Base-by-base conservation (phyloP, 2,329 filamentous ascomycete genomes). In the Paraphaeosphaeria sporulosa region DNA sequence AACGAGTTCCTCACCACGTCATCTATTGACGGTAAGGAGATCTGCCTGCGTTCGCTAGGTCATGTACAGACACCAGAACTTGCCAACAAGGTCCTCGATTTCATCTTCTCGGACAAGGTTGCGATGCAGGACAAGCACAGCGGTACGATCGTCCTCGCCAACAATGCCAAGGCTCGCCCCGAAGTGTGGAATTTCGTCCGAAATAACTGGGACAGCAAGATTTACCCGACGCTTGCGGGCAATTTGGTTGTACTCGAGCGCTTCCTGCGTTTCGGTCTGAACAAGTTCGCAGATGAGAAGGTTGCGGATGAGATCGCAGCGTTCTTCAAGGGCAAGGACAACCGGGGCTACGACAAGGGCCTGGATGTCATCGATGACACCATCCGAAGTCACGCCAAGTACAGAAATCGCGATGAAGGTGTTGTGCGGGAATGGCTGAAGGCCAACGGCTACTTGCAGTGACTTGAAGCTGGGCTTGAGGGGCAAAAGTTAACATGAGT, bases 181-280 rank as follows among this genome's bases (percentile, higher is more conserved):
- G 82, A 89, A 47, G 86, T 96, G 59, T 99, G 95, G 95, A 82
- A 89, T 55, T 97, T 91, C 79, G 86, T 97, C 73, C 92, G 94
- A 80, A 83, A 86, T 46, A 90, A 97, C 80, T 99, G 94, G 91
- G 84, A 87, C 32, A 60, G 58, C 32, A 83, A 85, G 38, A 86
- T 96, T 47, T 85, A 89, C 55, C 81, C 87, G 61, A 90, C 90
- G 77, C 84, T 98, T 57, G 88, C 86, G 75, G 84, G 84, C 44
- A 97, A 97, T 80, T 91, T 93, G 64, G 90, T 97, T 32, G 87
- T 97, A 3, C 83, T 97, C 17, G 94, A 99, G 80, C 89, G 94
- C 50, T 97, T 96, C 80, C 81, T 99, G 69, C 89, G 91, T 68
- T 83, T 91, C 67, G 89, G 89, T 47, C 81, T 99, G 67, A 87